Evolutionary conservation across 495 filamentous ascomycete species (phyloP).

Genomic region (Monascus purpureus): DNA sequence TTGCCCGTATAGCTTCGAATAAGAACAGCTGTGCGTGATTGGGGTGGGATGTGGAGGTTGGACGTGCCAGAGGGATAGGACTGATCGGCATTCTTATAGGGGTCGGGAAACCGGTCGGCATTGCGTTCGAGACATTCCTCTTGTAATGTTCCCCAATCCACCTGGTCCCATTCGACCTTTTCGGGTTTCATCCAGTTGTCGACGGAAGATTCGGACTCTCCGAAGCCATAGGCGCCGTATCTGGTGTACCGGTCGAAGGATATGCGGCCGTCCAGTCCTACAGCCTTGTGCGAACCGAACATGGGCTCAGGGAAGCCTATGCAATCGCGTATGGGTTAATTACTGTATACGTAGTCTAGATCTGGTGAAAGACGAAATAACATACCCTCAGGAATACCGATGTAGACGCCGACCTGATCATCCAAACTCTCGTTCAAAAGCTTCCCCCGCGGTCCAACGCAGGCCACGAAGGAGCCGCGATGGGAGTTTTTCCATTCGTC

Average conservation of each 20-base stretch:
- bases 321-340: too few relatives aligned
- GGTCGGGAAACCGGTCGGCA: slow-evolving; percentile 36
- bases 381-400: background rate
- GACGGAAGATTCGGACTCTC: slow-evolving; percentile 11
- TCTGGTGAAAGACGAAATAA: too few relatives aligned
- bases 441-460: background rate
- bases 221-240: slow-evolving; percentile 38
- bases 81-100: background rate
- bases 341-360: too few relatives aligned
- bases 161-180: slow-evolving; percentile 45
- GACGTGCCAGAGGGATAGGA: background rate
- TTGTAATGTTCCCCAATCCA: slow-evolving; percentile 62
- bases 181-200: slow-evolving; percentile 8
- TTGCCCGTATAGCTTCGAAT: slow-evolving; percentile 55
- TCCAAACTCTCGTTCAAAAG: background rate
- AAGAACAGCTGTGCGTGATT: slow-evolving; percentile 49
- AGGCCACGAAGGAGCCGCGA: background rate
- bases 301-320: slow-evolving; percentile 22
- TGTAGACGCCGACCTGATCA: background rate
- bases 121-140: slow-evolving; percentile 48
- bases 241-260: slow-evolving; percentile 42
- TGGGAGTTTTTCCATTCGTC: background rate
- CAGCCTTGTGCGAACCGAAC: slow-evolving; percentile 35
- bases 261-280: slow-evolving; percentile 29
- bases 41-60: background rate